phyloP scores from a whole-genome alignment of 2,329 filamentous ascomycete genomes.

The Verticillium isaacii region DNA sequence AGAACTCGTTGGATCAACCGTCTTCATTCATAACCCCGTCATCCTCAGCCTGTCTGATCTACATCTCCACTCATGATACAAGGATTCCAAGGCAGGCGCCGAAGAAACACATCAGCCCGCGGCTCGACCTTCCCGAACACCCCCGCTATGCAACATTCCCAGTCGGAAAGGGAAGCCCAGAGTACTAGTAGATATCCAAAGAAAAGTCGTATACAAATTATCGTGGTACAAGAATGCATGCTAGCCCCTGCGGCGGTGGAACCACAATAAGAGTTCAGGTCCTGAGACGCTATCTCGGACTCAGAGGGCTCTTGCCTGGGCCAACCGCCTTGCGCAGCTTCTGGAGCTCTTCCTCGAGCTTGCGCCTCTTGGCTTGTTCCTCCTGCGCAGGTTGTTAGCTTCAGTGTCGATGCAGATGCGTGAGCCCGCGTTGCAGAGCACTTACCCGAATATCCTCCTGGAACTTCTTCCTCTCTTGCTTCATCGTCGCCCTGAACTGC shows the following conservation, averaged over 20 bases:
- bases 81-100: not conserved
- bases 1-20: not conserved
- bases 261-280: not conserved
- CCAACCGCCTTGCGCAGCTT: slow-evolving; percentile 36
- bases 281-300: slow-evolving; percentile 23
- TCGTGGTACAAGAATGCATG: not conserved
- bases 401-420: not conserved
- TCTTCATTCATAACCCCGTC: not conserved
- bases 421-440: not conserved
- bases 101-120: not conserved
- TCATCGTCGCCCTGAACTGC: slow-evolving; percentile 51
- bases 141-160: not conserved
- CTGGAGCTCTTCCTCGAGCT: slow-evolving; percentile 46
- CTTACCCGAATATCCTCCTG: slow-evolving; percentile 49
- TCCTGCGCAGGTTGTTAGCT: slow-evolving; percentile 34
- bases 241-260: not conserved
- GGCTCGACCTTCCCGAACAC: not conserved
- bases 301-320: slow-evolving; percentile 37
- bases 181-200: not conserved
- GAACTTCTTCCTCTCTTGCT: slow-evolving; percentile 52
- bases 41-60: not conserved
- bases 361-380: slow-evolving; percentile 42
- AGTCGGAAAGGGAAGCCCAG: not conserved
- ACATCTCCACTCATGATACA: not conserved
- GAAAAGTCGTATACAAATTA: not conserved